Evolutionary conservation across 345 rosid genomes (phyloP), one percentile per base, ranked within the genome.

Genomic region (Mangifera indica): DNA sequence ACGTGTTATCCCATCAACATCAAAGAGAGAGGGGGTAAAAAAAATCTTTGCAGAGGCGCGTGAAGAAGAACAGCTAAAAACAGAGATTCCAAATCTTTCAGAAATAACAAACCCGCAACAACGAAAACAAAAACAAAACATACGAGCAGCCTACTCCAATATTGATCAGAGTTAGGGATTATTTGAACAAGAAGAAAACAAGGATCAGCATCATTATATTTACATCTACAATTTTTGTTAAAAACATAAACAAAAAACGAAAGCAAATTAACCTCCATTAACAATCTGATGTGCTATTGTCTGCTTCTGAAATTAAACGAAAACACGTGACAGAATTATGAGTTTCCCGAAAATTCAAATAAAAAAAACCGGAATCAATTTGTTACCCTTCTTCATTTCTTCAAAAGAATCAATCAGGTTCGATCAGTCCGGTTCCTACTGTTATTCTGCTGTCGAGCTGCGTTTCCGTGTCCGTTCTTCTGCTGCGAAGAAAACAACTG

Each of bases 401-500:
- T 13, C 45, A 32, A 40, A 22, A 37, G 44, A 18, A 60, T 69
- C 67, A 67, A 77, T 69, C 77, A 81, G 56, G 77, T 79, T 72
- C 86, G 82, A 73, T 63, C 81, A 24, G 69, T 58, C 65, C 70
- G 74, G 72, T 58, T 75, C 57, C 75, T 75, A 68, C 20, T 74
- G 63, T 52, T 76, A 69, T 75, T 75, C 56, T 79, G 72, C 52
- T 74, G 83, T 71, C 58, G 67, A 59, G 60, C 70, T 12, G 56
- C 81, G 18, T 56, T 74, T 55, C 74, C 81, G 14, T 56, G 72
- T 55, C 74, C 81, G 61, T 22, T 81, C 78, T 86, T 86, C 20
- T 86, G 86, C 18, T 80, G 81, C 11, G 89, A 80, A 42, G 89
- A 82, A 60, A 90, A 82, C 55, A 87, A 77, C n/a, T 87, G 87